Base-by-base conservation (phyloP, 225 moss, liverwort and hornwort genomes). In the Physcomitrellopsis africana region DNA sequence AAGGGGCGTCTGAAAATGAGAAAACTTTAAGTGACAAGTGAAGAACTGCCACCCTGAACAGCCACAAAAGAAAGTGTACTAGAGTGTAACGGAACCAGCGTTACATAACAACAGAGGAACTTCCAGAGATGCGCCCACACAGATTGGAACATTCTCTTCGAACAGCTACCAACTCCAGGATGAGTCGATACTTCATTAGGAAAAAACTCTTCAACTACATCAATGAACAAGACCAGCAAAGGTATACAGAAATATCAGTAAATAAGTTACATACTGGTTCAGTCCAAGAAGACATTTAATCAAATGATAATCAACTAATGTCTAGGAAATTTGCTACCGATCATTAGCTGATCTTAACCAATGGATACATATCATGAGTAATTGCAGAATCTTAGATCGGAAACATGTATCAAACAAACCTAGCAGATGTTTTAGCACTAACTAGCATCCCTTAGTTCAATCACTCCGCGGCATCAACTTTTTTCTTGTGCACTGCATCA, bases 401-500 rank as follows among this genome's bases (percentile, higher is more conserved):
- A 60, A 67, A 60, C 59, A 67, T 60, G 64, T 67, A 67, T 61
- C 41, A 77, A 62, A 55, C 61, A 67, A 72, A 70, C 51, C 69
- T 63, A 41, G 11, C 57, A 66, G 10, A 22, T 9, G 24, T 26
- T 22, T 26, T 26, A 8, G 49, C 24, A 26, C 60, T 37, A 41
- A 23, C 59, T 12, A 17, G 8, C 37, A 61, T 72, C 19, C 17
- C 26, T 48, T 11, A 44, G 17, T 63, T 15, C 17, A 72, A 45
- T 76, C 65, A 81, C 72, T 63, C 75, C 41, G 68, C 14, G 18
- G 53, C 63, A 75, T 54, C 78, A 47, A 51, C 37, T 16, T 49
- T 19, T 77, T 66, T 80, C 73, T 77, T 80, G 23, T 77, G 69
- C 11, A 74, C 74, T 80, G 82, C 58, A 51, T 89, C 90, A 70